A percentile compares a stretch with the other conserved stretches of the same genome.
Evolutionary conservation across 768 basidiomycete genomes (phyloP).

Genomic region (Lyophyllum decastes): DNA sequence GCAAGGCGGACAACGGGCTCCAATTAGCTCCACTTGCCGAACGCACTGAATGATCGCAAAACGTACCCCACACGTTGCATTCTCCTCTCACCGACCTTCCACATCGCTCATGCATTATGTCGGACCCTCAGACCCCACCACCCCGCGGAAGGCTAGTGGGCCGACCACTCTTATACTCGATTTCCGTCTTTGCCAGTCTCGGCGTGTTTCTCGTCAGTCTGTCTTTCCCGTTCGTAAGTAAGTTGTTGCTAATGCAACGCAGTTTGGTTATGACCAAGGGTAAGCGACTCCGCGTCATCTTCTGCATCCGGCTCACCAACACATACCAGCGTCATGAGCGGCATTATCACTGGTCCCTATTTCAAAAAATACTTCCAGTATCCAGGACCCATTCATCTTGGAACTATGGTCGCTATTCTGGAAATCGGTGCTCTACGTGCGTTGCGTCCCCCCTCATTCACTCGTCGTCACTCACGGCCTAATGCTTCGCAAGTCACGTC

Average conservation of each 20-base stretch:
- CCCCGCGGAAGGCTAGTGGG: slow-evolving; percentile 65
- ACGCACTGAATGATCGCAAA: background rate
- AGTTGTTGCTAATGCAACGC: slow-evolving; percentile 9
- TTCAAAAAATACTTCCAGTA: slow-evolving; percentile 82
- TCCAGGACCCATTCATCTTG: slow-evolving; percentile 72
- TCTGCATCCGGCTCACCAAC: slow-evolving; percentile 13
- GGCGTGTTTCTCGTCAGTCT: slow-evolving; percentile 80
- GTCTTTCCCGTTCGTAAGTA: background rate
- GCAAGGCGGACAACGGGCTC: background rate
- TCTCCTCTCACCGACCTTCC: slow-evolving; percentile 8
- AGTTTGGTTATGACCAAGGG: slow-evolving; percentile 93
- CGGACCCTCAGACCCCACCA: slow-evolving; percentile 25
- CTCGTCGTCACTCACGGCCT: background rate
- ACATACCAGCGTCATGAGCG: slow-evolving; percentile 75
- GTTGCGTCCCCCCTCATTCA: slow-evolving; percentile 22
- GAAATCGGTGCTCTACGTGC: slow-evolving; percentile 90
- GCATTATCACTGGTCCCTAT: slow-evolving; percentile 86
- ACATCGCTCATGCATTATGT: slow-evolving; percentile 57
- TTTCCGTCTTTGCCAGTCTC: slow-evolving; percentile 80
- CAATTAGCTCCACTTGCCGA: slow-evolving; percentile 18
- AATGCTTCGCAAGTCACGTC: slow-evolving; percentile 66
- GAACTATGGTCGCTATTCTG: slow-evolving; percentile 95
- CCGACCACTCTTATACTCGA: slow-evolving; percentile 74
- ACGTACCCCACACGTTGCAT: background rate
- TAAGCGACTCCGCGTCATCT: slow-evolving; percentile 26